Evolutionary conservation across 1,284 basidiomycete genomes (phyloP).

Genomic region (Ustilago shanxiensis): DNA sequence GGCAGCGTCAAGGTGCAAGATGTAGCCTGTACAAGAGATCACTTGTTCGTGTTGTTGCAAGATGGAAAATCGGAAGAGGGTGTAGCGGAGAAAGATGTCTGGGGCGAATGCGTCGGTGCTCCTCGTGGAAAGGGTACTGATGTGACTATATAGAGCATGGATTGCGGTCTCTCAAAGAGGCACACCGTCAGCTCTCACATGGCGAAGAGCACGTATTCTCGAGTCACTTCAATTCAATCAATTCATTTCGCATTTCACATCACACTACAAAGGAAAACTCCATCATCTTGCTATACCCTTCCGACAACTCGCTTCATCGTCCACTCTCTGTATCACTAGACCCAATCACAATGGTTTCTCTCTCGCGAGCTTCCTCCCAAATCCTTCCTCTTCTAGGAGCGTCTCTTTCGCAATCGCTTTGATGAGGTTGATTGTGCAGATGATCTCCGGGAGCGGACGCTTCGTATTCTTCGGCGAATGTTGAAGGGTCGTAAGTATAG

Average conservation of each 20-base stretch:
- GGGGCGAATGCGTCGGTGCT: conserved; percentile 35
- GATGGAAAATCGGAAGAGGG: conserved; percentile 9
- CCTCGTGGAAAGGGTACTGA: conserved; percentile 19
- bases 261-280: not conserved
- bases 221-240: too few species aligned
- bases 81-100: conserved; percentile 4
- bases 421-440: not conserved
- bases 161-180: too few species aligned
- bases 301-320: not conserved
- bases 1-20: not conserved
- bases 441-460: not conserved
- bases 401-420: not conserved
- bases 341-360: not conserved
- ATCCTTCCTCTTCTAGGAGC: not conserved
- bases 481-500: not conserved
- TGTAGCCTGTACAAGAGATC: conserved; percentile 32
- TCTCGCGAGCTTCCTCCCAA: not conserved
- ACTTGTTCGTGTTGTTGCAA: conserved; percentile 24
- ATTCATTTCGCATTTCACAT: not conserved
- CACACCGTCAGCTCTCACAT: too few species aligned
- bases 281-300: not conserved
- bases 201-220: too few species aligned
- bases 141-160: not conserved
- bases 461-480: not conserved
- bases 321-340: not conserved